Evolutionary conservation across 306 rosid genomes (phyloP), one percentile per base, ranked within the genome.

Genomic region (Malus asiatica): DNA sequence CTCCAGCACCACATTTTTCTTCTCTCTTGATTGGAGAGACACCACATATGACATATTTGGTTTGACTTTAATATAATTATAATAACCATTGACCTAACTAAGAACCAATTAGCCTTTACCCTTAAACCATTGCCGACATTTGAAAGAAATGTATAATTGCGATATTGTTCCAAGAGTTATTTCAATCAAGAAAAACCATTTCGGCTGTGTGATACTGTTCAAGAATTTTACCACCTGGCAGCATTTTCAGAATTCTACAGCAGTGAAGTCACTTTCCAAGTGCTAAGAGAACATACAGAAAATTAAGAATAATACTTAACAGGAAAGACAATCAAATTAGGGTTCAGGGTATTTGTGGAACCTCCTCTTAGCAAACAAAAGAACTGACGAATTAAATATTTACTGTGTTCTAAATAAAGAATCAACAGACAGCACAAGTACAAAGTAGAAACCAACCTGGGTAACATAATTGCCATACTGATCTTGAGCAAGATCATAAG

Each of bases 381-480:
- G 16, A 66, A 66, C 11, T 5, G 29, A 20, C 4, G 18, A 35
- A 35, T 66, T 29, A 35, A 66, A 35, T 4, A 35, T 29, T 64
- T 64, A 64, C 11, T 4, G 3, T 20, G 20, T 12, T 23, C 48
- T 35, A 35, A 23, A 35, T 35, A 35, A 57, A 72, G 70, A 46
- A 71, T 32, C 35, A 75, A 61, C 77, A 73, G 25, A 60, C 35
- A 42, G 67, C 63, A 65, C 23, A 46, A 55, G 20, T 48, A 53
- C 35, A 27, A n/a, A 35, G 55, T 48, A 63, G 62, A 71, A n/a
- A 69, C 80, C 61, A 61, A 90, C 96, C 92, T 88, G 92, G 58
- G 84, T 88, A 72, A 90, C 96, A 66, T 90, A 90, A 78, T 90
- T 90, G 51, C 96, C 92, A 72, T 88, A 90, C 87, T 88, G 96